Percentiles rank a stretch among this genome's conserved stretches.
These are phyloP conservation scores for Leccinum uliginosum DNA, from an alignment of 768 basidiomycete genomes.

Conservation along the genomic window DNA sequence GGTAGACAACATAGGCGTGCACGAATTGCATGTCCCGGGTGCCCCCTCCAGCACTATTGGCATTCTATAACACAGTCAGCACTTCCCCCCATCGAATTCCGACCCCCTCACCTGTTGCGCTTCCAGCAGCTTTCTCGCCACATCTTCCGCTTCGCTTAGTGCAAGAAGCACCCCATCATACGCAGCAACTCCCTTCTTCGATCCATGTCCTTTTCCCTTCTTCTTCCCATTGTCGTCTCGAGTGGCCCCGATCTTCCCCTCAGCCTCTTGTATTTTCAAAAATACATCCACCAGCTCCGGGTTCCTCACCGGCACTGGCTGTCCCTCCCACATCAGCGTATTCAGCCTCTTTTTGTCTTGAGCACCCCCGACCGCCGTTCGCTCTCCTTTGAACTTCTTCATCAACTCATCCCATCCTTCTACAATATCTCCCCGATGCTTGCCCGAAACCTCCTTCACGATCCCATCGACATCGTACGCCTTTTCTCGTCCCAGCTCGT, in stretches of 20 bases:
- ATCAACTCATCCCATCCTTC: slow-evolving; percentile 57
- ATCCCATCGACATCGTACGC: slow-evolving; percentile 82
- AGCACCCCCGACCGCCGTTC: slow-evolving; percentile 30
- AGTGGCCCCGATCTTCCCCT: slow-evolving; percentile 49
- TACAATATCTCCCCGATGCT: slow-evolving; percentile 57
- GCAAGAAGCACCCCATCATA: slow-evolving; percentile 84
- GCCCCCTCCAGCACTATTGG: slow-evolving; percentile 41
- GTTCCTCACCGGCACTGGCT: slow-evolving; percentile 79
- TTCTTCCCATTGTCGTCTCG: slow-evolving; percentile 31
- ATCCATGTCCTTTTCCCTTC: slow-evolving; percentile 38
- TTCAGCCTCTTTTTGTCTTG: slow-evolving; percentile 52
- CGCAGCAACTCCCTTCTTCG: slow-evolving; percentile 76
- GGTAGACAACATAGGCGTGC: slow-evolving; percentile 83
- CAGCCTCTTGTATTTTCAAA: slow-evolving; percentile 75
- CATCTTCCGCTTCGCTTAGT: slow-evolving; percentile 85
- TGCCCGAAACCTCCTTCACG: slow-evolving; percentile 55
- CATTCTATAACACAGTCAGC: slow-evolving; percentile 32
- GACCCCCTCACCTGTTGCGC: slow-evolving; percentile 64
- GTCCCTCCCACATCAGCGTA: slow-evolving; percentile 72
- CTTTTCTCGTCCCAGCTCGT: slow-evolving; percentile 72
- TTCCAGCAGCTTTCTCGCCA: slow-evolving; percentile 75
- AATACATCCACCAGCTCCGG: slow-evolving; percentile 89
- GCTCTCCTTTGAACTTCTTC: slow-evolving; percentile 45
- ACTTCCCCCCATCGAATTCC: background rate
- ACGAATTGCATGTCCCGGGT: slow-evolving; percentile 78